phyloP scores from a whole-genome alignment of 371 early-diverging fungal species.

The Dipsacomyces acuminosporus region DNA sequence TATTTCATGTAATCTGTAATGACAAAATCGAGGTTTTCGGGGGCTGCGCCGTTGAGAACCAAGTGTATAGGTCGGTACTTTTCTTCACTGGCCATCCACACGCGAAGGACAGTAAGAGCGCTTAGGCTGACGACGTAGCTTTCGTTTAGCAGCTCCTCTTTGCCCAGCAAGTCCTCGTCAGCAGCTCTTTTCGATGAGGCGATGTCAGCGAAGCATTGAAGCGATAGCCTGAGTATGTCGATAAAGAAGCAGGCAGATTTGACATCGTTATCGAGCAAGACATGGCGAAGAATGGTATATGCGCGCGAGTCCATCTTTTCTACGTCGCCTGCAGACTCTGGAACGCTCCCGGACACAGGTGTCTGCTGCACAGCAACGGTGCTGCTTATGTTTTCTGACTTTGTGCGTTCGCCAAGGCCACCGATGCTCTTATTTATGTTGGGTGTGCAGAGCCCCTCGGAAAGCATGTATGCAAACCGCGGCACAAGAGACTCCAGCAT shows the following conservation, averaged over 20 bases:
- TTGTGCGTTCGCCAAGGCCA: no score
- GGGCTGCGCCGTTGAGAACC: not conserved
- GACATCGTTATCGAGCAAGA: constrained; percentile 20
- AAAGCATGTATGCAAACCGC: constrained; percentile 12
- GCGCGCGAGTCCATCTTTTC: constrained; percentile 9
- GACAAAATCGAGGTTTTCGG: not conserved
- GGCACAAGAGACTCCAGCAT: constrained; percentile 26
- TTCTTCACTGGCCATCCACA: constrained; percentile 33
- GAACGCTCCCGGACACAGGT: no score
- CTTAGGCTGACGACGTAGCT: constrained; percentile 18
- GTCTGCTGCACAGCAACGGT: no score
- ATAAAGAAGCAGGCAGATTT: constrained; percentile 25
- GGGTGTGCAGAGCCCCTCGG: constrained; percentile 17
- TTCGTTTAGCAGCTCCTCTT: constrained; percentile 8
- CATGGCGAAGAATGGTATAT: constrained; percentile 18
- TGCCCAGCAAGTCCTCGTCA: constrained; percentile 1
- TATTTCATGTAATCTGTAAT: constrained; percentile 16
- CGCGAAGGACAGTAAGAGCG: constrained; percentile 22
- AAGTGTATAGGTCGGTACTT: constrained; percentile 31
- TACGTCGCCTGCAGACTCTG: not conserved
- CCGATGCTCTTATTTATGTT: not conserved
- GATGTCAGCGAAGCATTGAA: constrained; percentile 7
- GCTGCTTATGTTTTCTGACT: no score
- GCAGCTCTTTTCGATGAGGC: not conserved
- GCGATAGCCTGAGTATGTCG: constrained; percentile 22